Conservation (phyloP, 345 rosid species). For the Ailanthus altissimus region DNA sequence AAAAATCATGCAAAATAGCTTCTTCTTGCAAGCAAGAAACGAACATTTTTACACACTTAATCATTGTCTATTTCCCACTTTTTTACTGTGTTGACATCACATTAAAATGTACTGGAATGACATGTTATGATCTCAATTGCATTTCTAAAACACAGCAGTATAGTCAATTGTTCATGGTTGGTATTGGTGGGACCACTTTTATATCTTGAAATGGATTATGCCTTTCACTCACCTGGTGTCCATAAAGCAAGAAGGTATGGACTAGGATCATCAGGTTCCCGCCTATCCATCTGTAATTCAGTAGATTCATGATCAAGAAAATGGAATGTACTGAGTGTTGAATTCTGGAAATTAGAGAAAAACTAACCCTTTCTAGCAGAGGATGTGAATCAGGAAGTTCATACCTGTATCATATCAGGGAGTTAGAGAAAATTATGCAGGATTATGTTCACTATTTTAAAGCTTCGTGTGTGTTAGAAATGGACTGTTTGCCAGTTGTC, state of each 20-base stretch:
- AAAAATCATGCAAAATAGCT: neutral
- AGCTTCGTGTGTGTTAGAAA: neutral
- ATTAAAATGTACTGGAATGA: neutral
- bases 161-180: neutral
- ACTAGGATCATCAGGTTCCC: conserved; percentile 88
- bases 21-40: neutral
- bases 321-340: neutral
- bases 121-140: conserved; percentile 3
- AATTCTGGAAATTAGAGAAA: neutral
- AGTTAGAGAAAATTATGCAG: conserved; percentile 16
- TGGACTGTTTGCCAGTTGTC: neutral
- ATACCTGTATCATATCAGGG: conserved; percentile 58
- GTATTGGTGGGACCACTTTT: neutral
- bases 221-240: conserved; percentile 75
- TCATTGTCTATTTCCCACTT: neutral
- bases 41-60: neutral
- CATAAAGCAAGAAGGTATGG: conserved; percentile 95
- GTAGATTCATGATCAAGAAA: conserved; percentile 1
- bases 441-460: neutral
- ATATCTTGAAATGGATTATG: neutral
- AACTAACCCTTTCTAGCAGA: conserved; percentile 70
- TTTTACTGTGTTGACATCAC: neutral
- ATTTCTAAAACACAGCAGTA: neutral
- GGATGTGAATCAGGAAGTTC: conserved; percentile 91
- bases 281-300: conserved; percentile 65